Base-by-base conservation (phyloP, 2,329 filamentous ascomycete species). In the Diaporthe nobilis region DNA sequence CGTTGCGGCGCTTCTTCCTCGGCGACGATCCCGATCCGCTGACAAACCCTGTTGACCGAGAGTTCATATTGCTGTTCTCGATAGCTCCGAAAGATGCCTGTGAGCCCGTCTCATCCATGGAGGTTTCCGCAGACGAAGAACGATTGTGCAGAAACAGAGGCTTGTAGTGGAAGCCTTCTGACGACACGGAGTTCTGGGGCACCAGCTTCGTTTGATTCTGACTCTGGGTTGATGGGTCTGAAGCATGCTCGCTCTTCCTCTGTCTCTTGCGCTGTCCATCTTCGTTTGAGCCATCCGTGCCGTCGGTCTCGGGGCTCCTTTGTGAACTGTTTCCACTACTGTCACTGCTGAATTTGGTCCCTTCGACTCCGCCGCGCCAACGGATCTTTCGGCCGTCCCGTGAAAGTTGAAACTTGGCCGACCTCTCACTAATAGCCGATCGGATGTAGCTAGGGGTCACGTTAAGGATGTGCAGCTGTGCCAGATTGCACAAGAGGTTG, bases 381-480 rank as follows among this genome's bases (percentile, higher is more conserved):
- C 94, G 90, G 39, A 97, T 91, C 82, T 95, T 96, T 70, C 92
- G 91, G 0, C 94, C 94, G 79, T 97, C 95, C 0, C 87, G 86
- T 0, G 94, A 96, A 0, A 97, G 82, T 81, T 97, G 94, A 71
- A 98, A 92, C 79, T 93, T 94, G 28, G 90, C 89, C 79, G 94
- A 96, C 78, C 92, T 90, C 68, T 94, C 91, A 0, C 87, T 86
- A 1, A 97, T 88, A 0, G 95, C 94, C 49, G 90, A 90, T 75
- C 94, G 92, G 53, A 97, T 92, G 79, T 96, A 96, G 39, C 93
- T 91, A 0, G 92, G 89, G 0, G 95, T 95, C 1, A 97, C 94
- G 75, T 95, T 96, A 79, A 97, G 89, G 0, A 95, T 96, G 80
- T 97, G 95, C 25, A 97, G 85, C 83, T 97, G 95, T 0, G 95